Evolutionary conservation across 371 early-diverging fungal genomes (phyloP), one percentile per base, ranked within the genome.

Genomic region (Rhizomucor pusillus): DNA sequence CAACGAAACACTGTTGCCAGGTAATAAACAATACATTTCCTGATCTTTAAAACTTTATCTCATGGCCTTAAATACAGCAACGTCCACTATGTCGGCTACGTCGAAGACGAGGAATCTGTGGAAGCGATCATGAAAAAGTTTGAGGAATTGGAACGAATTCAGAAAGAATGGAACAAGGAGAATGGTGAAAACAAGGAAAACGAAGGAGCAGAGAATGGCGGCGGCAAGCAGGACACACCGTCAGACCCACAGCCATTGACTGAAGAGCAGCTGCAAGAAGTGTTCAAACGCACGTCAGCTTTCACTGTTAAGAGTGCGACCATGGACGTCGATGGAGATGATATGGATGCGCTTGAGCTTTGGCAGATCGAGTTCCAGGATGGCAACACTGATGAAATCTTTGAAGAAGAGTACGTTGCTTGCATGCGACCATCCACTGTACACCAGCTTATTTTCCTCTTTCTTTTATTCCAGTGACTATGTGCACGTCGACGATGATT

Each of bases 51-150:
- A 23, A 23, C 18, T 10, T 51, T 50, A 3, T 29, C 5, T 40
- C 19, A 19, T 36, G 33, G 14, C 43, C 34, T 0, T 35, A 14
- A 22, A 7, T 39, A 9, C 69, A 93, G 93, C 62, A 84, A 88
- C 68, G 85, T 88, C 14, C 88, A 90, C 57, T 96, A 93, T 81
- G 95, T 96, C 25, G 96, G 96, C 23, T 96, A 96, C 57, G 93
- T 94, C 2, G 95, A 94, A 62, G 96, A 96, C 66, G 89, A 85
- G 54, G 96, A 96, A 78, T 93, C 94, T 1, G 88, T 96, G 6
- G 94, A 90, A 53, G 90, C 91, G 5, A 96, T 96, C 54, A 96
- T 96, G 96, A 91, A 91, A 59, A 96, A 96, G 70, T 96, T 96
- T 63, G 90, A 93, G 60, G 95, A 94, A 67, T 82, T 96, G 23